These are phyloP conservation scores for Colletotrichum nymphaeae DNA, from an alignment of 2,329 filamentous ascomycete genomes.

Conservation along the genomic window DNA sequence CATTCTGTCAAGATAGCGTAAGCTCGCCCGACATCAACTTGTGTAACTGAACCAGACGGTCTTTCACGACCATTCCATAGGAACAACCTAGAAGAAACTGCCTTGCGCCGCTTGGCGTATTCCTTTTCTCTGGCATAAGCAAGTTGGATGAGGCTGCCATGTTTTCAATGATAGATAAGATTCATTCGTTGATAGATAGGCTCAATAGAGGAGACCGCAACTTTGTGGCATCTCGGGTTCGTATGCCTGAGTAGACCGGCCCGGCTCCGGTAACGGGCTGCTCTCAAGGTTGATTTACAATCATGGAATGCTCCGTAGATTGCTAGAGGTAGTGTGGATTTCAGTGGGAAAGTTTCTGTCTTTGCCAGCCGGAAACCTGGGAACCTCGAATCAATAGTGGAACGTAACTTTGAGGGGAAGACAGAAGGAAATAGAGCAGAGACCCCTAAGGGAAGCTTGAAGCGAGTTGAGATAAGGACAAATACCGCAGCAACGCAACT, in stretches of 20 bases:
- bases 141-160: not conserved
- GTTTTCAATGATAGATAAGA: not conserved
- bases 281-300: not conserved
- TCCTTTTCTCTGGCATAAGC: not conserved
- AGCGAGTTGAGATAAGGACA: slow-evolving; percentile 29
- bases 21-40: not conserved
- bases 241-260: not conserved
- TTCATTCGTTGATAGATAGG: not conserved
- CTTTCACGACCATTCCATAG: not conserved
- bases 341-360: not conserved
- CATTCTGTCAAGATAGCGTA: not conserved
- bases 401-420: slow-evolving; percentile 12
- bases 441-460: slow-evolving; percentile 1
- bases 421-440: not conserved
- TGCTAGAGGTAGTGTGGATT: not conserved
- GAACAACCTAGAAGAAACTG: not conserved
- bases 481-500: slow-evolving; percentile 18
- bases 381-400: not conserved
- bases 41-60: not conserved
- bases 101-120: not conserved
- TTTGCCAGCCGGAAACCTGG: not conserved
- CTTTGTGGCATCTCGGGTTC: not conserved
- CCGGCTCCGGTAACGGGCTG: slow-evolving; percentile 29
- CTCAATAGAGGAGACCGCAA: not conserved
- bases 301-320: not conserved